Evolutionary conservation across 495 filamentous ascomycete genomes (phyloP), one percentile per base, ranked within the genome.

Genomic region (Tuber indicum): DNA sequence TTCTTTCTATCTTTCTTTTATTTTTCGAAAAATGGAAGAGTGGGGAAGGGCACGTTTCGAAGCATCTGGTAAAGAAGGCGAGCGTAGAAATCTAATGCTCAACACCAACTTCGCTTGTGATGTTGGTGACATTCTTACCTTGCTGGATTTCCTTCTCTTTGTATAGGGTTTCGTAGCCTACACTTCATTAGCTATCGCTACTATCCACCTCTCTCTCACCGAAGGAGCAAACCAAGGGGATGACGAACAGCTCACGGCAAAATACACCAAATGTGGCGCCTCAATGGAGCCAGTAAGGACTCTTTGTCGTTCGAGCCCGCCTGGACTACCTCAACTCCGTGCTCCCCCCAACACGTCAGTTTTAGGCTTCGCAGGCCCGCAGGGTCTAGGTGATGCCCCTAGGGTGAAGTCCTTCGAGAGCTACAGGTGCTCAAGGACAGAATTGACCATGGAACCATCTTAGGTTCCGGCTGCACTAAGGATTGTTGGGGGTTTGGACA

Each of bases 251-350:
- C 89, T 88, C 23, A 90, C 91, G n/a, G 90, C 85, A 36, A 81
- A 86, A 81, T 87, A 92, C 75, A 91, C 86, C 21, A 85, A 86
- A 84, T 88, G 82, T 0, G 89, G 86, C 47, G 87, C 88, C 26
- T 82, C 73, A 91, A 77, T 36, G 89, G 90, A 70, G 83, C 58
- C n/a, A 81, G 80, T 21, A 91, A 84, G 1, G 87, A 86, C 9
- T 81, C 78, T 23, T 84, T 78, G 74, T 89, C 86, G 74, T 87
- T 84, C 71, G 90, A 78, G 76, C 91, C 87, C 41, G 87, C 89
- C 81, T 86, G 49, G 7, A 88, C 84, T 4, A 90, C 70, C 26
- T 88, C 87, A 44, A 87, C 86, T 26, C 89, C 89, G 66, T 81
- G 81, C 21, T 78, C 75, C 41, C 76, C 76, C 78, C 52, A 87